phyloP scores from a whole-genome alignment of 148 eudicot genomes.

The Arbutus unedo region DNA sequence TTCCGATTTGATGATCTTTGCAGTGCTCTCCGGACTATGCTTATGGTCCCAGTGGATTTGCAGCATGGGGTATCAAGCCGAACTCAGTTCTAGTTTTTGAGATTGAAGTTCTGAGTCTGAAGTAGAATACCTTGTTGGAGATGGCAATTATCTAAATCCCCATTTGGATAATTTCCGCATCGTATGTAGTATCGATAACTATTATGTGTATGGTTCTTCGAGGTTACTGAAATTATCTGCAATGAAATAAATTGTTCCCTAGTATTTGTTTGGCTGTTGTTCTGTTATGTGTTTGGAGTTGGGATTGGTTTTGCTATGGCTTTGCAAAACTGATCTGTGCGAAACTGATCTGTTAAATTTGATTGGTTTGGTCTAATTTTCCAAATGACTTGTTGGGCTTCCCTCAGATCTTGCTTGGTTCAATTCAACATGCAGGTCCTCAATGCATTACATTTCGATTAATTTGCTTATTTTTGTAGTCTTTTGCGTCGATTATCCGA shows the following conservation, averaged over 20 bases:
- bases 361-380: background rate
- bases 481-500: too few species aligned
- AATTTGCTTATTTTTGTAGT: too few species aligned
- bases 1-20: constrained; percentile 14
- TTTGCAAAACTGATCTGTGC: background rate
- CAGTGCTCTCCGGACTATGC: constrained; percentile 55
- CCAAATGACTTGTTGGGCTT: background rate
- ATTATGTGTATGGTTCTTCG: background rate
- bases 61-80: constrained; percentile 90
- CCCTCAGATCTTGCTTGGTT: too few species aligned
- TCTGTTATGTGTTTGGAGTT: background rate
- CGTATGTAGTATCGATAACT: background rate
- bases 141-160: background rate
- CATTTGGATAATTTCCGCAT: background rate
- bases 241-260: background rate
- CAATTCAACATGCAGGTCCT: too few species aligned
- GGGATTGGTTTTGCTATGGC: background rate
- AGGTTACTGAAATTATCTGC: background rate
- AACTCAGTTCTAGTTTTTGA: constrained; percentile 81
- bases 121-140: constrained; percentile 22
- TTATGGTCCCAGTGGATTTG: constrained; percentile 66
- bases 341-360: background rate
- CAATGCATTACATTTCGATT: too few species aligned
- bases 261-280: background rate
- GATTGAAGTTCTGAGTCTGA: constrained; percentile 74